A percentile compares a stretch with the other conserved stretches of the same genome.
Evolutionary conservation across 305 asterid species (phyloP).

Genomic region (Coffea humblotiana): DNA sequence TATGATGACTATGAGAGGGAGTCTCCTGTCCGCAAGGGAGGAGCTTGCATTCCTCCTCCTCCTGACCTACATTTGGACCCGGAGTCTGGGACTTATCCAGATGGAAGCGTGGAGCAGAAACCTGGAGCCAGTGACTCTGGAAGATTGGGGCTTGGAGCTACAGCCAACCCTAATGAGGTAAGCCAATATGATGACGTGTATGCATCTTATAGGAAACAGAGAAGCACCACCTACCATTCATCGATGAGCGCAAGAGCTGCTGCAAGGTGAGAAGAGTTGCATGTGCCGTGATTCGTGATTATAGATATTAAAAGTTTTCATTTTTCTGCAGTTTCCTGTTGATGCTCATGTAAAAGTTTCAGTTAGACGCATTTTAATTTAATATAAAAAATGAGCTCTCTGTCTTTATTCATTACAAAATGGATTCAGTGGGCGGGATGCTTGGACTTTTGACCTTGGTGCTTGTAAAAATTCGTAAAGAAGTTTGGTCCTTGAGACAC

Average conservation of each 20-base stretch:
- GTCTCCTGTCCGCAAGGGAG: slow-evolving; percentile 69
- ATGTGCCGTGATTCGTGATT: neutral
- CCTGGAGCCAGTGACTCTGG: slow-evolving; percentile 67
- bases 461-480: neutral
- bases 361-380: too few relatives aligned
- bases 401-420: too few relatives aligned
- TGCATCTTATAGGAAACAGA: slow-evolving; percentile 85
- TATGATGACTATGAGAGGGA: slow-evolving; percentile 71
- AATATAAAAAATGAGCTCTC: neutral
- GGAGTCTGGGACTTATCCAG: slow-evolving; percentile 55
- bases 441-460: neutral
- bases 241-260: slow-evolving; percentile 83
- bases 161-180: slow-evolving; percentile 66
- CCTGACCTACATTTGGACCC: slow-evolving; percentile 62
- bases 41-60: slow-evolving; percentile 95
- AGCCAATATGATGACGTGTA: slow-evolving; percentile 95
- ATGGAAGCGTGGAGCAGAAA: slow-evolving; percentile 68
- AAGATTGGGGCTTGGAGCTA: slow-evolving; percentile 86
- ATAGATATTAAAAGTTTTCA: neutral
- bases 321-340: neutral
- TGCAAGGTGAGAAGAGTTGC: slow-evolving; percentile 38
- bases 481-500: neutral
- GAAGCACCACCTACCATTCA: slow-evolving; percentile 83
- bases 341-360: neutral
- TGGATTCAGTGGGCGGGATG: neutral